Evolutionary conservation across 257 asterid species (phyloP), one percentile per base, ranked within the genome.

Genomic region (Linaria vulgaris): DNA sequence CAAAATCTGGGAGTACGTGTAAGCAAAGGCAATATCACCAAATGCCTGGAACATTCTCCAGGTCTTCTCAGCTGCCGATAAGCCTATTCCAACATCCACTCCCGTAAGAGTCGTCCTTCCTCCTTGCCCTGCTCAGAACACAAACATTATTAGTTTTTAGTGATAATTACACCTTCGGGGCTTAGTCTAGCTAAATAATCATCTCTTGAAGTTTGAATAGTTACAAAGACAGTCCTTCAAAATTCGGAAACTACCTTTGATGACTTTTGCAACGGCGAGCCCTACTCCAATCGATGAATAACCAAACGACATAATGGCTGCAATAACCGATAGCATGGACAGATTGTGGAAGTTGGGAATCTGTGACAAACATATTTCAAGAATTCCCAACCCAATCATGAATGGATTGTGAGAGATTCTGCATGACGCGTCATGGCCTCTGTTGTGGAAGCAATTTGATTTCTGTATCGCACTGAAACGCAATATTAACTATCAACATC

Each of bases 1-100:
- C 66, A 87, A 63, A 68, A 87, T 72, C 60, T 72, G 86, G 20
- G 90, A 82, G 60, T 72, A 87, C 5, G 89, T 78, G 74, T 84
- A 87, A 54, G 95, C 87, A 57, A 84, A 84, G 10, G 90, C 89
- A 58, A 84, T 82, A 61, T 84, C 84, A 1, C 95, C 95, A 16
- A 87, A 70, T 37, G 92, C 95, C 61, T 77, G 63, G 56, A 87
- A 84, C 78, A 74, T 65, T 68, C 81, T 84, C 92, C 92, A 87
- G 3, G 77, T 75, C 74, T 80, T 87, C 21, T 82, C 95, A 15
- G 89, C 71, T 61, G 74, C 84, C 2, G 91, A 75, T 69, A 79
- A 5, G 16, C 68, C 58, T 17, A 37, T 17, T 14, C 88, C 95
- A 1, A 84, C 66, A 23, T 72, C 85, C 20, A 73, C 64, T 7